These are phyloP conservation scores for Crinitomyces ghanaensis DNA, from an alignment of 805 yeast species.

Conservation along the genomic window DNA sequence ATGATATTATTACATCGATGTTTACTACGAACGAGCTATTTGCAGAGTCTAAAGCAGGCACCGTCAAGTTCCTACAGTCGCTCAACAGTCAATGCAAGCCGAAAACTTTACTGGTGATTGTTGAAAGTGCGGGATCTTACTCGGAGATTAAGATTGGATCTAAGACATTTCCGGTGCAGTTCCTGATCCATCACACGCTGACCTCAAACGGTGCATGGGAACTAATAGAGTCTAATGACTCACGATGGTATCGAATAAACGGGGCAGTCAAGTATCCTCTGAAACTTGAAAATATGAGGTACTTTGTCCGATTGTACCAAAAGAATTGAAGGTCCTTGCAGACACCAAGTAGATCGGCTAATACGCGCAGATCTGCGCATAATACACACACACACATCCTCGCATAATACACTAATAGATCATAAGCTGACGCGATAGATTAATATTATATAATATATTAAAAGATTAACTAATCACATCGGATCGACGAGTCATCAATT, in stretches of 20 bases:
- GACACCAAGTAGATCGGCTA: too few relatives aligned
- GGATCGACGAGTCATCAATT: too few relatives aligned
- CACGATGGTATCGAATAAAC: conserved; percentile 67
- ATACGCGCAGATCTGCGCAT: too few relatives aligned
- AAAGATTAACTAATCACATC: neutral
- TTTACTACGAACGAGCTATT: conserved; percentile 86
- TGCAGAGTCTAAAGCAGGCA: conserved; percentile 48
- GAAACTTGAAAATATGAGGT: conserved; percentile 79
- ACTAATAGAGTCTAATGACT: conserved; percentile 51
- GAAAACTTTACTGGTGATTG: conserved; percentile 54
- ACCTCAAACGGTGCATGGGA: conserved; percentile 61
- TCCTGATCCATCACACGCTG: conserved; percentile 61
- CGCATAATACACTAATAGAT: too few relatives aligned
- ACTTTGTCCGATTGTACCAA: conserved; percentile 64
- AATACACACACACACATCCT: too few relatives aligned
- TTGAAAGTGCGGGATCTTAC: conserved; percentile 86
- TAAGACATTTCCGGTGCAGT: conserved; percentile 73
- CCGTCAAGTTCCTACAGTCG: conserved; percentile 47
- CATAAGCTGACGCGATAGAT: too few relatives aligned
- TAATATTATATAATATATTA: neutral
- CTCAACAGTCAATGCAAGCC: conserved; percentile 38
- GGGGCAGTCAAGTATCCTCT: conserved; percentile 45
- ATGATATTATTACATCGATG: conserved; percentile 53
- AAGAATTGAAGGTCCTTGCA: too few relatives aligned
- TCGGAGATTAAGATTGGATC: conserved; percentile 68